These are phyloP conservation scores for Stereocaulon alpinum DNA, from an alignment of 495 filamentous ascomycete genomes.

Conservation along the genomic window DNA sequence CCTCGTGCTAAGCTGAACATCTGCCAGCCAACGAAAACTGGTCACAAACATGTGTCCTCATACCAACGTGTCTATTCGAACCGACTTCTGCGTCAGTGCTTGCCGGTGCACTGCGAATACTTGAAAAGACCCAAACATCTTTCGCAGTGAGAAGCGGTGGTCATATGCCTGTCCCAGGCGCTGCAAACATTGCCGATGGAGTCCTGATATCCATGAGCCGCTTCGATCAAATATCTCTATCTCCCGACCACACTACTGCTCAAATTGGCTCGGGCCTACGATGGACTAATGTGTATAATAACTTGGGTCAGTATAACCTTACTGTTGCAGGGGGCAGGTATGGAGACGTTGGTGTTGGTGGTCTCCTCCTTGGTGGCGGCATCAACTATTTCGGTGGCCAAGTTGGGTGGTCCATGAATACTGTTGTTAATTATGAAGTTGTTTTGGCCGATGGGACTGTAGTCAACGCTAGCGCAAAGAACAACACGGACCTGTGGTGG, in stretches of 20 bases:
- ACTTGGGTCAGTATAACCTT: conserved; percentile 35
- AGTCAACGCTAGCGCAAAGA: conserved; percentile 38
- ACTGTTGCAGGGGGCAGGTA: conserved; percentile 46
- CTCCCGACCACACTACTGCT: conserved; percentile 26
- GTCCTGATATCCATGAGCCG: conserved; percentile 46
- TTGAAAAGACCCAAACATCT: conserved; percentile 28
- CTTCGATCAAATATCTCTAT: conserved; percentile 34
- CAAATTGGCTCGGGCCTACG: conserved; percentile 35
- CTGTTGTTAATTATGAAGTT: conserved; percentile 44
- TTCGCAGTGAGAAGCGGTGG: conserved; percentile 46
- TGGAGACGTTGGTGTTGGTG: conserved; percentile 43
- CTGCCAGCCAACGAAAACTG: not conserved
- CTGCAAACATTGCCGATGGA: conserved; percentile 39
- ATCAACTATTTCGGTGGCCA: conserved; percentile 39
- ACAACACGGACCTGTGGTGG: conserved; percentile 51
- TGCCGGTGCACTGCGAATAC: conserved; percentile 21
- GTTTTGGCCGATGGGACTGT: conserved; percentile 50
- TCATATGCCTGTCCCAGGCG: conserved; percentile 40
- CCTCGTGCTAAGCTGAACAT: too few species aligned
- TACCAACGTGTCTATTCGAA: conserved; percentile 1
- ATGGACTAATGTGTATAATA: conserved; percentile 46
- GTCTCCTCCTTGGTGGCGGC: conserved; percentile 45
- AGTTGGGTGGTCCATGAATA: conserved; percentile 42
- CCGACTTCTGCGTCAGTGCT: conserved; percentile 2
- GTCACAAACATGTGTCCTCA: not conserved